Evolutionary conservation across 345 rosid genomes (phyloP), one percentile per base, ranked within the genome.

Genomic region (Atalantia buxifolia): DNA sequence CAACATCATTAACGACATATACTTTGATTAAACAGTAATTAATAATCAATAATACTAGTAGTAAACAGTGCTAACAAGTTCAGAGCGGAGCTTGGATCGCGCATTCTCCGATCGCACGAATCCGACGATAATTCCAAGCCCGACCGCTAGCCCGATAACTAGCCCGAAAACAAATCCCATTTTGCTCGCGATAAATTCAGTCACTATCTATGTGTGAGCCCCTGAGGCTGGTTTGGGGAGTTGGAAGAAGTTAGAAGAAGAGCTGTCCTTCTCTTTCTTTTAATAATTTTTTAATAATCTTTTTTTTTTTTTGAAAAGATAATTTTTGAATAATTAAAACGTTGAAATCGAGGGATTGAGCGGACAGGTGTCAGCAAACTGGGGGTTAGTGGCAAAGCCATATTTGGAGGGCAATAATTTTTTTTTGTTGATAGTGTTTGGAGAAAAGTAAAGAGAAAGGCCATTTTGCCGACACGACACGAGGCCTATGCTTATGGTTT

Each of bases 61-160:
- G 33, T 45, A 60, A 8, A 25, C 48, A 72, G 2, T 45, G 84
- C 98, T 88, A 48, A 96, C 99, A 21, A 94, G 98, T 61, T 91
- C 87, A 77, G 87, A 59, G 25, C 99, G 97, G 48, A 76, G 89
- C 87, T 85, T 91, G 83, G 99, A 96, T 90, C 99, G 94, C 50
- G 88, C 78, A 83, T 89, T 92, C 90, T 94, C 99, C 30, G 84
- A 84, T 70, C 86, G 86, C 7, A 94, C 98, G 77, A 96, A 94
- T n/a, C 83, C 91, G 71, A 92, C 87, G 74, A 96, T 84, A 30
- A 96, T 79, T 4, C 88, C 89, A 36, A 96, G 81, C 0, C 99
- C 98, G 25, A 90, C 80, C 60, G 65, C 84, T 21, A 96, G 79
- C 31, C 99, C 99, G 56, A 89, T 24, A 27, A 91, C 88, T 22